Percentiles rank a stretch among this genome's conserved stretches.
These are phyloP conservation scores for Crithidia mellificae DNA, from an alignment of 208 protist species.

Conservation along the genomic window DNA sequence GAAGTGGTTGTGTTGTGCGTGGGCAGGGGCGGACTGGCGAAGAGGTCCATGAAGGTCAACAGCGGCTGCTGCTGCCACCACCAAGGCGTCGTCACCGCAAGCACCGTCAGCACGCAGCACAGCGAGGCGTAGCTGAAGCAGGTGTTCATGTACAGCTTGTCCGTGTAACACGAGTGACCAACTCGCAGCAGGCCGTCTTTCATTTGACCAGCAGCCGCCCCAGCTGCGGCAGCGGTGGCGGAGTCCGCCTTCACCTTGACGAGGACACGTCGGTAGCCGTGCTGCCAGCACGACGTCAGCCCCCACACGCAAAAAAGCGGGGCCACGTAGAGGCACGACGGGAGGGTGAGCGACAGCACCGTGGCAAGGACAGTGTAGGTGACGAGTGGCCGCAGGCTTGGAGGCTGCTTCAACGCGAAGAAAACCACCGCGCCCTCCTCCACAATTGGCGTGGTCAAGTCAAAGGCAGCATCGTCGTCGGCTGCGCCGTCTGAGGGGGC, in stretches of 20 bases:
- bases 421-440: constrained; percentile 26
- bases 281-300: constrained; percentile 44
- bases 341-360: constrained; percentile 21
- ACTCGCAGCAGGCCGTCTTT: constrained; percentile 22
- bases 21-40: constrained; percentile 21
- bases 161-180: constrained; percentile 59
- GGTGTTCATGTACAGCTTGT: constrained; percentile 33
- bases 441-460: constrained; percentile 26
- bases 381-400: constrained; percentile 17
- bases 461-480: constrained; percentile 26
- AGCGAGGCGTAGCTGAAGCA: constrained; percentile 27
- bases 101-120: constrained; percentile 15
- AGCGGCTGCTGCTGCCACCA: constrained; percentile 29
- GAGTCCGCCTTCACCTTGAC: constrained; percentile 29
- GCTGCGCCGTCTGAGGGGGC: constrained; percentile 2
- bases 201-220: too few relatives aligned
- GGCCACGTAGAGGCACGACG: constrained; percentile 21
- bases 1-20: not conserved
- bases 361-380: constrained; percentile 11
- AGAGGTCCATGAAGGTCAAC: constrained; percentile 38
- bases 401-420: constrained; percentile 22
- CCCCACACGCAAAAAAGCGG: constrained; percentile 35
- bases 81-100: constrained; percentile 34
- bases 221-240: not conserved
- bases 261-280: constrained; percentile 41